Evolutionary conservation across 192 early-diverging fungal species (phyloP), one percentile per base, ranked within the genome.

Genomic region (Dimargaris verticillata): DNA sequence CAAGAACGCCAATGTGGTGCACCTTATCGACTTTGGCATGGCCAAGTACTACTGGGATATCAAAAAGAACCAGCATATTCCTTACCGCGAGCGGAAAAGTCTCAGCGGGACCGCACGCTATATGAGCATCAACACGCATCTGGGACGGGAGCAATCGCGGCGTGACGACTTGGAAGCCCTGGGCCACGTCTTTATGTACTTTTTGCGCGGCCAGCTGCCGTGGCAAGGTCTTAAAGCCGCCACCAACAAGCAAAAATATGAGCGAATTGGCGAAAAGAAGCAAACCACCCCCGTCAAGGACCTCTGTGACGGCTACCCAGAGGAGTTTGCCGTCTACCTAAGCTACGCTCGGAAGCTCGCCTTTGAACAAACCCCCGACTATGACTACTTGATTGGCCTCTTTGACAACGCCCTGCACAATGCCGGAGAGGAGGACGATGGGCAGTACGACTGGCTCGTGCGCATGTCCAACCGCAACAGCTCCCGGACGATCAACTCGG

Each of bases 181-280:
- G 59, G 95, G 95, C 45, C 95, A 98, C 71, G 95, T 98, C 12
- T 93, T 98, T 62, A 89, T 98, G 82, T 98, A 98, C 77, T 95
- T 98, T 71, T 76, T 98, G 72, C 81, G 91, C 52, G 91, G 93
- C 25, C 80, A 80, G 24, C 74, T 98, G 52, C 95, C 95, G 15
- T 98, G 95, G 95, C 95, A 98, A 74, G 95, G 95, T 5, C 72
- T 98, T 24, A 96, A 95, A 75, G 95, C 95, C 0, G 88, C 86
- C 18, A 94, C 91, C 62, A 98, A 98, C 80, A 93, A 95, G 69
- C 93, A 98, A 81, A 98, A 98, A 66, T 98, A 98, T 71, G 95
- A 98, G 70, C 92, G 94, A 70, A 98, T 98, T 72, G 95, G 95
- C 44, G 93, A 98, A 73, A 92, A 92, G 79, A 98, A 98, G 73